phyloP scores from a whole-genome alignment of 306 rosid genomes.

The Clitoria ternatea region DNA sequence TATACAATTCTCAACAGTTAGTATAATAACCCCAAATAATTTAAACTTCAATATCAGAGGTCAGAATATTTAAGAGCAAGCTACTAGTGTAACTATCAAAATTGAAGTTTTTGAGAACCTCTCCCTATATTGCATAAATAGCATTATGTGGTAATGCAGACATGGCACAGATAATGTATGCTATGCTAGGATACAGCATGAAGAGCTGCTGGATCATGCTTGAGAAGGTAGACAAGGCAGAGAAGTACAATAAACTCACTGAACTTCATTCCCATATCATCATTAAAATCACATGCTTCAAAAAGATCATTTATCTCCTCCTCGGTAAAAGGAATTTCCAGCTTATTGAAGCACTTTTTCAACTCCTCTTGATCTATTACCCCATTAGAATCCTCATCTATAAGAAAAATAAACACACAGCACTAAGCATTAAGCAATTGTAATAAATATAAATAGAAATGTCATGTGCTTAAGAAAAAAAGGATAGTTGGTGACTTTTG shows the following conservation, averaged over 20 bases:
- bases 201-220: conserved; percentile 51
- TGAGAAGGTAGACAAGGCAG: conserved; percentile 80
- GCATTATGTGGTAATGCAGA: background rate
- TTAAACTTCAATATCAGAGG: conserved; percentile 17
- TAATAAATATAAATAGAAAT: background rate
- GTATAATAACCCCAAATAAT: conserved; percentile 1
- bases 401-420: conserved; percentile 21
- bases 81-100: background rate
- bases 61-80: background rate
- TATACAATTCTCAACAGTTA: background rate
- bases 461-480: too few species aligned
- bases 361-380: conserved; percentile 71
- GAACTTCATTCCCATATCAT: conserved; percentile 72
- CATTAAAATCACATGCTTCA: conserved; percentile 77
- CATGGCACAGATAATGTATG: background rate
- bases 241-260: conserved; percentile 91
- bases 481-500: too few species aligned
- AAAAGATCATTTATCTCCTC: conserved; percentile 82
- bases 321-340: conserved; percentile 61
- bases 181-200: conserved; percentile 51
- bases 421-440: conserved; percentile 12
- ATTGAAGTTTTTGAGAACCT: background rate
- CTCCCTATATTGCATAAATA: background rate
- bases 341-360: conserved; percentile 62
- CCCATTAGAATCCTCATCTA: conserved; percentile 94